These are phyloP conservation scores for Penicillium nucicola DNA, from an alignment of 495 filamentous ascomycete genomes.

Conservation along the genomic window DNA sequence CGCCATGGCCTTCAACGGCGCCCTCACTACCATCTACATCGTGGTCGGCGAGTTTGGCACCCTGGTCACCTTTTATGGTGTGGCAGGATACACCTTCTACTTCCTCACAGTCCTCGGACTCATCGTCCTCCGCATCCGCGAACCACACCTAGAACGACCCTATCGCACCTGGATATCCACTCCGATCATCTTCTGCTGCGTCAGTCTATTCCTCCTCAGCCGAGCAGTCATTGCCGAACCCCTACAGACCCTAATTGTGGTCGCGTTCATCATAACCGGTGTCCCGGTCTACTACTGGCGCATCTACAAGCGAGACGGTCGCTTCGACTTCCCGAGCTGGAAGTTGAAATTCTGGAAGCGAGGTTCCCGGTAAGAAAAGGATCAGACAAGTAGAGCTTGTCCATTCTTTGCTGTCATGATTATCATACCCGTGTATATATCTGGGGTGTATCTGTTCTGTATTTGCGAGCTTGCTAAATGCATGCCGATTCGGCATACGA, in stretches of 20 bases:
- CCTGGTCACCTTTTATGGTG: slow-evolving; percentile 92
- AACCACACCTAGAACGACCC: slow-evolving; percentile 82
- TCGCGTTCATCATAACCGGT: slow-evolving; percentile 77
- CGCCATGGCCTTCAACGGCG: slow-evolving; percentile 77
- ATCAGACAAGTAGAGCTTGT: not conserved
- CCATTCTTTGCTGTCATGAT: slow-evolving; percentile 9
- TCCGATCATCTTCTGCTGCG: slow-evolving; percentile 97
- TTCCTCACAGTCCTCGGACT: slow-evolving; percentile 92
- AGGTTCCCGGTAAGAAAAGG: slow-evolving; percentile 23
- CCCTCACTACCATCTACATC: slow-evolving; percentile 71
- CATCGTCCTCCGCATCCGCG: slow-evolving; percentile 83
- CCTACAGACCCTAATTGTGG: slow-evolving; percentile 81
- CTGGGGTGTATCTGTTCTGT: slow-evolving; percentile 9
- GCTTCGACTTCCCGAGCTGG: slow-evolving; percentile 49
- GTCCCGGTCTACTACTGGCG: slow-evolving; percentile 88
- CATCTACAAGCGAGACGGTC: slow-evolving; percentile 56
- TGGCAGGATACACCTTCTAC: slow-evolving; percentile 95
- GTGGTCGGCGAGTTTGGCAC: slow-evolving; percentile 86
- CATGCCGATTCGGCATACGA: slow-evolving; percentile 13
- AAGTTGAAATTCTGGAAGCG: slow-evolving; percentile 64
- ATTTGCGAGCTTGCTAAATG: not conserved
- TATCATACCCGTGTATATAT: slow-evolving; percentile 35
- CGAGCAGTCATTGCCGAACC: slow-evolving; percentile 86
- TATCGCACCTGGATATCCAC: slow-evolving; percentile 96
- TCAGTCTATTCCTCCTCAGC: slow-evolving; percentile 86